phyloP scores from a whole-genome alignment of 1,284 basidiomycete species.

The Apiotrichum mycotoxinovorans region DNA sequence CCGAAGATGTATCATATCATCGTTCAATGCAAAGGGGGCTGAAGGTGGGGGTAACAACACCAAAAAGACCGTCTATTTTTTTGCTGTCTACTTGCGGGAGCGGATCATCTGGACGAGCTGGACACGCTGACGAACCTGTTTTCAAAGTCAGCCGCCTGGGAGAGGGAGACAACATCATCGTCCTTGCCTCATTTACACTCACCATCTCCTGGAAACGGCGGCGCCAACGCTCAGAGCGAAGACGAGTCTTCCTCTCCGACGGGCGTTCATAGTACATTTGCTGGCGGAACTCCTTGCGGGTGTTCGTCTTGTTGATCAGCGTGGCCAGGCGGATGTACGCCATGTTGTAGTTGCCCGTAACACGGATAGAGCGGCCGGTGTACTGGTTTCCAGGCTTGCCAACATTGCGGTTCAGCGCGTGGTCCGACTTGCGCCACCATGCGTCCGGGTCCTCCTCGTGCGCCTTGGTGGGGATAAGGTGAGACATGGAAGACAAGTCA shows the following conservation, averaged over 20 bases:
- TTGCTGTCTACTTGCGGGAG: constrained; percentile 13
- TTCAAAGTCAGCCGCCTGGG: neutral
- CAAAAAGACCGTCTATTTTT: neutral
- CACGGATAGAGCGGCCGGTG: constrained; percentile 19
- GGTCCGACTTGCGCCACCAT: constrained; percentile 17
- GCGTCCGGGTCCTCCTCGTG: constrained; percentile 14
- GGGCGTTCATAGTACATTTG: constrained; percentile 40
- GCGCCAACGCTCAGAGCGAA: constrained; percentile 35
- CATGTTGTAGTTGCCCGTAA: constrained; percentile 10
- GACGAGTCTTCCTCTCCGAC: constrained; percentile 31
- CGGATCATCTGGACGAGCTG: constrained; percentile 16
- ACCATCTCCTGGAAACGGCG: constrained; percentile 46
- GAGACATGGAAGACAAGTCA: neutral
- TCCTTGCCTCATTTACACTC: constrained; percentile 12
- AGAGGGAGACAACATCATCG: neutral
- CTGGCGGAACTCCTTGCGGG: constrained; percentile 24
- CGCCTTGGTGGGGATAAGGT: constrained; percentile 1
- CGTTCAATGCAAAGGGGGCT: constrained; percentile 1
- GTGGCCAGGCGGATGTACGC: constrained; percentile 14
- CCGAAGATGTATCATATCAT: neutral
- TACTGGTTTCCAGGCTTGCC: constrained; percentile 25
- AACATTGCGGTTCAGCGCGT: neutral
- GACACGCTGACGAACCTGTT: constrained; percentile 16
- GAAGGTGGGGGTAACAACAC: neutral
- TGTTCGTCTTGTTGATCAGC: neutral